phyloP scores from a whole-genome alignment of 768 basidiomycete genomes.

The Mycena amicta region DNA sequence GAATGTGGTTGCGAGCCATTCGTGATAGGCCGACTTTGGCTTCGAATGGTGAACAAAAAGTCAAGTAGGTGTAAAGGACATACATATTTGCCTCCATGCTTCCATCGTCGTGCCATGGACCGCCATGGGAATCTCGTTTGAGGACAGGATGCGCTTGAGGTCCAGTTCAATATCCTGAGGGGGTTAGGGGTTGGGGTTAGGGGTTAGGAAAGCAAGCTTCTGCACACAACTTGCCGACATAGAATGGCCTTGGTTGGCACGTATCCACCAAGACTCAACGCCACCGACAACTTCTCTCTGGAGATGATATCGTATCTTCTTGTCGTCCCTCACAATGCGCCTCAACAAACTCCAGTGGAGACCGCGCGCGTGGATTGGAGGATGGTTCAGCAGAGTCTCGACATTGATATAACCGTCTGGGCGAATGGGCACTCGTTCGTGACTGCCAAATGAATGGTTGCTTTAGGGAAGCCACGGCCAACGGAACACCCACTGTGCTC shows the following conservation, averaged over 20 bases:
- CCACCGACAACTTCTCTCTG: slow-evolving; percentile 40
- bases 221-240: slow-evolving; percentile 43
- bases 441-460: too few relatives aligned
- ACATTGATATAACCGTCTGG: slow-evolving; percentile 18
- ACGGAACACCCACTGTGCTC: too few relatives aligned
- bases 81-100: slow-evolving; percentile 63
- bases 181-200: background rate
- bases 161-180: slow-evolving; percentile 45
- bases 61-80: slow-evolving; percentile 22
- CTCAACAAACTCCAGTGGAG: slow-evolving; percentile 50
- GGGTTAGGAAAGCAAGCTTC: too few relatives aligned
- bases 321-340: slow-evolving; percentile 52
- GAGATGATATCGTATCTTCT: slow-evolving; percentile 51
- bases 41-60: slow-evolving; percentile 26
- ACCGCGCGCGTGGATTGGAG: slow-evolving; percentile 49
- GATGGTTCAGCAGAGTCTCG: slow-evolving; percentile 43
- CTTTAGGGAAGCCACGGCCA: too few relatives aligned
- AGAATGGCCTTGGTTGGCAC: slow-evolving; percentile 73
- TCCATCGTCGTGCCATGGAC: slow-evolving; percentile 62
- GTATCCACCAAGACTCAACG: slow-evolving; percentile 56
- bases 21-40: slow-evolving; percentile 58
- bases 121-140: slow-evolving; percentile 53
- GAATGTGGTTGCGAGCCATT: slow-evolving; percentile 76
- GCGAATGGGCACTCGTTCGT: slow-evolving; percentile 7
- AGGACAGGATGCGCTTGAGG: slow-evolving; percentile 43